Evolutionary conservation across 1,139 yeast genomes (phyloP).

Genomic region (Nakaseomyces kungkrabaensis): DNA sequence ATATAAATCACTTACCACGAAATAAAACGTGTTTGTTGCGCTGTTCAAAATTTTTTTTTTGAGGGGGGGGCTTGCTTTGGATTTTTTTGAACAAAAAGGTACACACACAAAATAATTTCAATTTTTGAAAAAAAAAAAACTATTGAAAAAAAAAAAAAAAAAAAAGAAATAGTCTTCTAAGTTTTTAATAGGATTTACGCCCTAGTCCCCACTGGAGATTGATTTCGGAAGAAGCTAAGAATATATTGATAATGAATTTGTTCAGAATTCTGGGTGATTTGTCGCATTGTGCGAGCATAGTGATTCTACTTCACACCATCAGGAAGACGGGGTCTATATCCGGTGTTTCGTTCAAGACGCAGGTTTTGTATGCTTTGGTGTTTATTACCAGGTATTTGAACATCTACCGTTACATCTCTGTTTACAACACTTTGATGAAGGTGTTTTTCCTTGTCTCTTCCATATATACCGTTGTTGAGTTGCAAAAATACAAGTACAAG

Average conservation of each 20-base stretch:
- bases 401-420: slow-evolving; percentile 44
- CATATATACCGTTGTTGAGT: slow-evolving; percentile 61
- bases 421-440: slow-evolving; percentile 77
- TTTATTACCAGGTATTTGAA: slow-evolving; percentile 74
- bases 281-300: slow-evolving; percentile 72
- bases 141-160: too few species aligned
- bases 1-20: too few species aligned
- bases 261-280: slow-evolving; percentile 58
- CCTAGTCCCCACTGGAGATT: too few species aligned
- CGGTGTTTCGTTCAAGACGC: slow-evolving; percentile 87
- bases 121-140: too few species aligned
- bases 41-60: too few species aligned
- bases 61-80: too few species aligned
- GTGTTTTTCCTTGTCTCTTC: slow-evolving; percentile 69
- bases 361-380: slow-evolving; percentile 66
- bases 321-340: slow-evolving; percentile 54
- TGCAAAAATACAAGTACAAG: slow-evolving; percentile 37
- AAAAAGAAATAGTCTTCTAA: too few species aligned
- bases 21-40: too few species aligned
- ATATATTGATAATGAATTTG: slow-evolving; percentile 30
- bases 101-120: too few species aligned
- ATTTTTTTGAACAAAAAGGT: too few species aligned
- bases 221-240: too few species aligned
- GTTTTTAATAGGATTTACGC: too few species aligned
- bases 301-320: slow-evolving; percentile 66